A percentile compares a stretch with the other conserved stretches of the same genome.
These are phyloP conservation scores for Caloboletus firmus DNA, from an alignment of 1,284 basidiomycete genomes.

Conservation along the genomic window DNA sequence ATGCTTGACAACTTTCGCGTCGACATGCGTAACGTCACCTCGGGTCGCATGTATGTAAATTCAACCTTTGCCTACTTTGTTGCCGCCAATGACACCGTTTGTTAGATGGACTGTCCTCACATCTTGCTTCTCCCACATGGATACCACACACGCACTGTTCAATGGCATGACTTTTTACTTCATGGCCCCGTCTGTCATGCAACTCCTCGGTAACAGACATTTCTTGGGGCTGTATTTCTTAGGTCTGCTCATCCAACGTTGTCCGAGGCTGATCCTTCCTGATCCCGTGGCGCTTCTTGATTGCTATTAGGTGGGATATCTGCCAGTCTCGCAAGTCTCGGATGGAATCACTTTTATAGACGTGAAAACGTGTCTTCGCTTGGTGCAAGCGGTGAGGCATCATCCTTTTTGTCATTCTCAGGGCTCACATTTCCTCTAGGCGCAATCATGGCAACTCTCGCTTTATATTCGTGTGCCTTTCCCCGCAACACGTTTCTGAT, in stretches of 20 bases:
- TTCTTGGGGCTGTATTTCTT: constrained; percentile 81
- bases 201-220: constrained; percentile 63
- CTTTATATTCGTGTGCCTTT: constrained; percentile 68
- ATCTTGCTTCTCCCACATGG: constrained; percentile 71
- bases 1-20: constrained; percentile 71
- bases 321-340: constrained; percentile 60
- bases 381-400: constrained; percentile 72
- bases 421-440: constrained; percentile 39
- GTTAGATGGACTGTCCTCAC: constrained; percentile 81
- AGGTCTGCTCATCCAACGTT: constrained; percentile 39
- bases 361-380: constrained; percentile 51
- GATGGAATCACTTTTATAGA: constrained; percentile 51
- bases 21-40: constrained; percentile 61
- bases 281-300: neutral
- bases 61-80: neutral
- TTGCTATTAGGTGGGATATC: constrained; percentile 57
- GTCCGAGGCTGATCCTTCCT: neutral
- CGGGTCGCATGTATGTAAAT: constrained; percentile 65
- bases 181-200: constrained; percentile 71
- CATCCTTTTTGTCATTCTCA: neutral
- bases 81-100: neutral
- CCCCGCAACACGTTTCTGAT: constrained; percentile 73
- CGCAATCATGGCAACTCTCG: constrained; percentile 73
- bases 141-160: constrained; percentile 65
- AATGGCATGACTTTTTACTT: constrained; percentile 83